Base-by-base conservation (phyloP, 1,284 basidiomycete genomes). In the Cystobasidium slooffiae region DNA sequence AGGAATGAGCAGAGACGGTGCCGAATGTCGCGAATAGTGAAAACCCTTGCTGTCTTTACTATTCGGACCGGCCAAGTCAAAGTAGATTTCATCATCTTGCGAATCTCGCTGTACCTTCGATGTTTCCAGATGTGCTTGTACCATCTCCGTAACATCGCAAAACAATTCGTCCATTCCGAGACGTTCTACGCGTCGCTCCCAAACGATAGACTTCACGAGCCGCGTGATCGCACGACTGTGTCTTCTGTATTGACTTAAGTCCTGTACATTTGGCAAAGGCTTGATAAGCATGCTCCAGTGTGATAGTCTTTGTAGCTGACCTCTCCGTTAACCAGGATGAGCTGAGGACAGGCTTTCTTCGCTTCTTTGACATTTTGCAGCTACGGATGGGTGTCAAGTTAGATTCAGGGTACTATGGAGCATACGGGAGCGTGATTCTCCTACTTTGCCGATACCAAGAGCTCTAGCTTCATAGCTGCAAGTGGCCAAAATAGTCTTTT, bases 111-210 rank as follows among this genome's bases (percentile, higher is more conserved):
- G 47, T 12, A n/a, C 49, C 12, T 39, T 47, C 8, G n/a, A 37
- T 55, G 37, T 66, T 61, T 2, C 22, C 20, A 81, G 74, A 65
- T 83, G 82, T 7, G 74, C 75, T 43, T 79, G 76, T 16, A 83
- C 74, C 76, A 82, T 80, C 24, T 80, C 76, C 0, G 83, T 82
- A 2, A 79, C 80, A 75, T 84, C 83, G 65, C 80, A 77, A 61
- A 82, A 83, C 3, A 84, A 78, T 77, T 83, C 83, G 75, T 84
- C 83, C 82, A 83, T 80, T 0, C 83, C 82, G 1, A 83, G 77
- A 75, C 82, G 83, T 76, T 84, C 83, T 18, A 82, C 81, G 12
- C 65, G 69, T 16, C 69, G 72, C 4, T 62, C 37, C 16, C 78
- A 77, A 0, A 83, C 75, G 3, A 83, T 72, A 3, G 77, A 65